Conservation (phyloP, 2,329 filamentous ascomycete genomes). For the Aspergillus ochraceus region DNA sequence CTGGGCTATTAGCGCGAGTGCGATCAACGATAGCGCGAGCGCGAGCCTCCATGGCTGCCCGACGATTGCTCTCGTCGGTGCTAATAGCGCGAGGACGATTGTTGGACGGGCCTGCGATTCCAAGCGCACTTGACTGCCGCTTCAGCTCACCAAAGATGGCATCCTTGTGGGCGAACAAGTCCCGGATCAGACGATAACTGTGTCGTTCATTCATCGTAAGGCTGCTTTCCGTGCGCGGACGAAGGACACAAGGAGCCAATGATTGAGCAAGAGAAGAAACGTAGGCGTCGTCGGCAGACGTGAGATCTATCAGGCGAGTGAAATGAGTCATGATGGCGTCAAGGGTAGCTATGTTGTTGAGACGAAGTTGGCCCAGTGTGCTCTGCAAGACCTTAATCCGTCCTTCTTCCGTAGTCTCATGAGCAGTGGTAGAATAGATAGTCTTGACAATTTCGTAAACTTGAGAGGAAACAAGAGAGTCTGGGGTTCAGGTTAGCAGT, state of each 20-base stretch:
- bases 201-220: constrained; percentile 96
- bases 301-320: constrained; percentile 92
- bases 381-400: constrained; percentile 91
- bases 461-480: constrained; percentile 96
- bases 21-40: constrained; percentile 74
- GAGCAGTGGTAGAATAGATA: constrained; percentile 81
- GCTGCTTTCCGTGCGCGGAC: constrained; percentile 82
- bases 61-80: constrained; percentile 92
- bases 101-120: constrained; percentile 51
- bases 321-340: constrained; percentile 99
- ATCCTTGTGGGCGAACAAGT: constrained; percentile 91
- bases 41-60: constrained; percentile 90
- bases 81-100: constrained; percentile 80
- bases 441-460: constrained; percentile 99
- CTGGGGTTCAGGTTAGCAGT: constrained; percentile 47
- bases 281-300: constrained; percentile 89
- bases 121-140: constrained; percentile 55
- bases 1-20: constrained; percentile 72
- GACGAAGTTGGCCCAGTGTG: constrained; percentile 87
- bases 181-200: constrained; percentile 83
- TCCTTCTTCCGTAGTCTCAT: constrained; percentile 73
- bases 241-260: constrained; percentile 81
- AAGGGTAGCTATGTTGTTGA: constrained; percentile 97
- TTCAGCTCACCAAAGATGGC: constrained; percentile 95
- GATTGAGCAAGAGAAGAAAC: constrained; percentile 69